Percentiles rank a stretch among this genome's conserved stretches.
phyloP scores from a whole-genome alignment of 2,329 filamentous ascomycete genomes.

The Thielaviopsis punctulata region DNA sequence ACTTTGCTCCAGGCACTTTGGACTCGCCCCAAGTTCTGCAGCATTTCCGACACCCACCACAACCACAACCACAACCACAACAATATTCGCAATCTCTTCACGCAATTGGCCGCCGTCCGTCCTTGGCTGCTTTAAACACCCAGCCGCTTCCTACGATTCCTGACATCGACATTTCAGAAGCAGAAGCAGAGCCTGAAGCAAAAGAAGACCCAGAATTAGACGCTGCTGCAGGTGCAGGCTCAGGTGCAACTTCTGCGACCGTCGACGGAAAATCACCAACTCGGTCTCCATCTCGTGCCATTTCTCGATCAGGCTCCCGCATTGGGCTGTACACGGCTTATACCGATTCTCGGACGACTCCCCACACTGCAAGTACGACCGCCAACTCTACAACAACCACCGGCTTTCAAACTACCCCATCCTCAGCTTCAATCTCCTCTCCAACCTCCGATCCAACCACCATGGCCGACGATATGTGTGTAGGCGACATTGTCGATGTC shows the following conservation, averaged over 20 bases:
- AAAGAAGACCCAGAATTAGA: neutral
- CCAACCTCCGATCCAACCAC: neutral
- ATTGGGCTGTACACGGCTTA: neutral
- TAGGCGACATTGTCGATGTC: conserved; percentile 79
- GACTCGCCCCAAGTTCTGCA: neutral
- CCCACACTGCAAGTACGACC: neutral
- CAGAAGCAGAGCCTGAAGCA: too few species aligned
- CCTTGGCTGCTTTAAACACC: neutral
- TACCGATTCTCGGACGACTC: neutral
- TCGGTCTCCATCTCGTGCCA: neutral
- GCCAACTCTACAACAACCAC: conserved; percentile 18
- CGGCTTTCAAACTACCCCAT: too few species aligned
- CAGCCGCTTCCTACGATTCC: neutral
- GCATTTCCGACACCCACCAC: neutral
- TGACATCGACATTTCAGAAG: too few species aligned
- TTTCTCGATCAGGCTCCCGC: neutral
- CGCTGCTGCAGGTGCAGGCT: neutral
- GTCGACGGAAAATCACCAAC: too few species aligned
- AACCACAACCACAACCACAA: too few species aligned
- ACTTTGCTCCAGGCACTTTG: neutral
- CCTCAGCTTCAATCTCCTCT: conserved; percentile 16
- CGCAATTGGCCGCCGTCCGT: neutral
- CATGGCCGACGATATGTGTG: conserved; percentile 34
- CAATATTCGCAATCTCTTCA: neutral
- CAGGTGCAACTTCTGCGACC: neutral